phyloP scores from a whole-genome alignment of 345 rosid species.

The Isatis tinctoria region DNA sequence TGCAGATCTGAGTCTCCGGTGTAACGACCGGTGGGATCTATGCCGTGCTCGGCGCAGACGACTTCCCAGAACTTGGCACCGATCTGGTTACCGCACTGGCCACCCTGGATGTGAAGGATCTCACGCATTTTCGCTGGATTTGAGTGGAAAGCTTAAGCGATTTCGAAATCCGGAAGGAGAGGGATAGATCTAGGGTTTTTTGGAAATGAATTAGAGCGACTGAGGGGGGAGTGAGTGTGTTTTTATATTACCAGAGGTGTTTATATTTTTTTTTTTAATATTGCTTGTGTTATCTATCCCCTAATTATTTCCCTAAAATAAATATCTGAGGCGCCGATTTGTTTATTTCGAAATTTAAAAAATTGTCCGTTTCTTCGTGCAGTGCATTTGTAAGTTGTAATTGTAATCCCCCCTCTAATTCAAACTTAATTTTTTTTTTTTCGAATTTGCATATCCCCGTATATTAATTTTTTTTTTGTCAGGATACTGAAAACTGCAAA shows the following conservation, averaged over 20 bases:
- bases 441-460: no score
- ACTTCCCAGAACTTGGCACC: slow-evolving; percentile 35
- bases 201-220: neutral
- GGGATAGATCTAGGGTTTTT: neutral
- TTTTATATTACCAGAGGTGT: neutral
- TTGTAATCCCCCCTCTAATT: no score
- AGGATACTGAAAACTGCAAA: no score
- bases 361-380: no score
- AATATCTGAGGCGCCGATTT: neutral
- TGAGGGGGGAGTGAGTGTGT: neutral
- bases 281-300: neutral
- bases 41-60: slow-evolving; percentile 31
- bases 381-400: no score
- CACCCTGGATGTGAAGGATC: slow-evolving; percentile 33
- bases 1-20: slow-evolving; percentile 31
- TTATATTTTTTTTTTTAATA: neutral
- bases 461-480: no score
- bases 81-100: slow-evolving; percentile 36
- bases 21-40: slow-evolving; percentile 31
- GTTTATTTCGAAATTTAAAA: neutral
- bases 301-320: neutral
- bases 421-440: no score
- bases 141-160: neutral
- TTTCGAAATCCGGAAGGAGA: neutral
- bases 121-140: slow-evolving; percentile 21